phyloP scores from a whole-genome alignment of 768 basidiomycete genomes.

The Crucibulum laeve region DNA sequence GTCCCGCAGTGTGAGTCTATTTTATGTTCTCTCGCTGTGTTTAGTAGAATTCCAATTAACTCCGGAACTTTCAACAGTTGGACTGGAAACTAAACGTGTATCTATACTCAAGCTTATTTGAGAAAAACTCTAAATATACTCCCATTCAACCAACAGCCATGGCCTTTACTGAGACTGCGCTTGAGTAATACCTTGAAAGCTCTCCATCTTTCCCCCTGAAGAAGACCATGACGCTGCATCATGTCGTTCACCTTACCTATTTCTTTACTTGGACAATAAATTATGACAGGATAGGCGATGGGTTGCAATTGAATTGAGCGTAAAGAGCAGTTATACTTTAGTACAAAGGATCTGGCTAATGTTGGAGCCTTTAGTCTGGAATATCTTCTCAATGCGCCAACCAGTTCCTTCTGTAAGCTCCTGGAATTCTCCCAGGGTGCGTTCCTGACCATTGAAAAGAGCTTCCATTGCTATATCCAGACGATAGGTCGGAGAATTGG shows the following conservation, averaged over 20 bases:
- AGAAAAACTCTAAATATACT: not conserved
- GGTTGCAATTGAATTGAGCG: not conserved
- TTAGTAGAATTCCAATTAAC: no score
- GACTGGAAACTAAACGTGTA: not conserved
- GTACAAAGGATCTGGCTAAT: constrained; percentile 7
- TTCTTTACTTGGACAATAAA: not conserved
- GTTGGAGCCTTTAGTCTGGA: constrained; percentile 4
- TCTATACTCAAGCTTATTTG: no score
- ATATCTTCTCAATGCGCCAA: constrained; percentile 7
- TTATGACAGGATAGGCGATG: not conserved
- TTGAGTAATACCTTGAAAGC: no score
- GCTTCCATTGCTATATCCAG: constrained; percentile 7
- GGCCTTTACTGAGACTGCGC: not conserved
- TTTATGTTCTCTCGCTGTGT: not conserved
- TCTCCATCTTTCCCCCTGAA: no score
- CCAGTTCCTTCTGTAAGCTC: constrained; percentile 5
- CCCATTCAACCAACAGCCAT: not conserved
- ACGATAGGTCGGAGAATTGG: constrained; percentile 7
- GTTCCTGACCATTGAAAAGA: constrained; percentile 7
- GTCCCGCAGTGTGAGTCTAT: constrained; percentile 32
- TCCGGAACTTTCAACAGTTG: no score
- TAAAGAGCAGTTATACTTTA: not conserved
- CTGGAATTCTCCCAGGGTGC: constrained; percentile 5
- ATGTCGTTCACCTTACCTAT: no score
- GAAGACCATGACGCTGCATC: no score